Percentiles rank a stretch among this genome's conserved stretches.
Evolutionary conservation across 2,329 filamentous ascomycete genomes (phyloP).

Genomic region (Epichloe elymi): DNA sequence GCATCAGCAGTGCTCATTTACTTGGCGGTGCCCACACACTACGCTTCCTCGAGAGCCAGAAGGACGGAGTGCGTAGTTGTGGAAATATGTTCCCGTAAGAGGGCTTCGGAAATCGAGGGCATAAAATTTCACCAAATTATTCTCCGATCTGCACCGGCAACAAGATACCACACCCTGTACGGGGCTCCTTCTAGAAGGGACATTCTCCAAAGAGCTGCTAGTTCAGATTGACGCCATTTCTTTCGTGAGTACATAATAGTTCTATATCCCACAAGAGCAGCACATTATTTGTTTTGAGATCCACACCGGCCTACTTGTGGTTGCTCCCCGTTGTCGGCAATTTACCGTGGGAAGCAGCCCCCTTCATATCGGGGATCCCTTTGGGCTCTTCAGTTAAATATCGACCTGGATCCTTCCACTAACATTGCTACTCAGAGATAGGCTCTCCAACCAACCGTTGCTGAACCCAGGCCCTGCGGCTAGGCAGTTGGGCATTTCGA

Average conservation of each 20-base stretch:
- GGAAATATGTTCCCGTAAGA: not conserved
- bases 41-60: not conserved
- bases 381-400: constrained; percentile 6
- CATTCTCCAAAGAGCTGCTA: not conserved
- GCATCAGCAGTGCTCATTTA: constrained; percentile 2
- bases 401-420: constrained; percentile 8
- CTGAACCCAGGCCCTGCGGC: constrained; percentile 3
- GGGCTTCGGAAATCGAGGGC: constrained; percentile 2
- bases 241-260: not conserved
- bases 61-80: constrained; percentile 1
- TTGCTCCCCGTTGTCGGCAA: constrained; percentile 5
- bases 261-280: not conserved
- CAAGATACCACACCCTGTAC: not conserved
- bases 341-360: constrained; percentile 5
- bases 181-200: not conserved
- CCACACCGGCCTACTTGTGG: constrained; percentile 3
- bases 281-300: constrained; percentile 2
- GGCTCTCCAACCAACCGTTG: constrained; percentile 2
- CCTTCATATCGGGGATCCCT: not conserved
- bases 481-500: not conserved
- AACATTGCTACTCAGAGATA: not conserved
- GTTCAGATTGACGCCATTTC: not conserved
- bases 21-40: constrained; percentile 1
- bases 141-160: constrained; percentile 5
- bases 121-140: constrained; percentile 8